Percentiles rank a stretch among this genome's conserved stretches.
Conservation (phyloP, 139 green algal genomes). For the Ulvella scutata region DNA sequence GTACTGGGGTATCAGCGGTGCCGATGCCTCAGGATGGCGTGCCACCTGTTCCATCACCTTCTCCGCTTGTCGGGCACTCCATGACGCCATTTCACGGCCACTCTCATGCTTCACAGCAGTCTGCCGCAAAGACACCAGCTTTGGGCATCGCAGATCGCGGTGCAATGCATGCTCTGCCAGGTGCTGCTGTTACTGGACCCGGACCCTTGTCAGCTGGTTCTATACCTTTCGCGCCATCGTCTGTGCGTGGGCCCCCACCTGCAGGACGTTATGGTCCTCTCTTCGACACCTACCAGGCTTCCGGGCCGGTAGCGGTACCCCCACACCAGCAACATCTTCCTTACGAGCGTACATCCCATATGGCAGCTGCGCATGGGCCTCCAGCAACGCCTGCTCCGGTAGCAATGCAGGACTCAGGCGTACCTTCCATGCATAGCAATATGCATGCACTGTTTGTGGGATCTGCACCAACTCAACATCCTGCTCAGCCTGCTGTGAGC, state of each 20-base stretch:
- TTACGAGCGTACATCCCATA: neutral
- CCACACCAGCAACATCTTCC: neutral
- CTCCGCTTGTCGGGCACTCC: neutral
- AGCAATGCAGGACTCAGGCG: too few relatives aligned
- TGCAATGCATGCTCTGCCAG: neutral
- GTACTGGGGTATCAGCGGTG: neutral
- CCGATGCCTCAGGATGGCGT: neutral
- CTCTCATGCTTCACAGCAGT: too few relatives aligned
- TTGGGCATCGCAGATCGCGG: neutral
- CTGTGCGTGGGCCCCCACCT: neutral
- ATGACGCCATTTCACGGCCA: too few relatives aligned
- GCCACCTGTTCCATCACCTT: neutral
- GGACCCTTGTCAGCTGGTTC: neutral
- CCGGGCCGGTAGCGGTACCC: too few relatives aligned
- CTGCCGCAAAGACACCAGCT: neutral
- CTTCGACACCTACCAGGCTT: neutral
- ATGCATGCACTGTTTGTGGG: too few relatives aligned
- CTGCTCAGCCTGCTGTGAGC: too few relatives aligned
- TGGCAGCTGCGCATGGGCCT: too few relatives aligned
- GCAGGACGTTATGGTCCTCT: neutral
- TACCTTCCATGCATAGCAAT: too few relatives aligned
- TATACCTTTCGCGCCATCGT: neutral
- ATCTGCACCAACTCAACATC: too few relatives aligned
- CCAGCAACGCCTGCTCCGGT: neutral
- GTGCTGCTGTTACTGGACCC: neutral